Percentiles rank a stretch among this genome's conserved stretches.
phyloP scores from a whole-genome alignment of 2,329 filamentous ascomycete genomes.

The Orbilia ellipsospora region DNA sequence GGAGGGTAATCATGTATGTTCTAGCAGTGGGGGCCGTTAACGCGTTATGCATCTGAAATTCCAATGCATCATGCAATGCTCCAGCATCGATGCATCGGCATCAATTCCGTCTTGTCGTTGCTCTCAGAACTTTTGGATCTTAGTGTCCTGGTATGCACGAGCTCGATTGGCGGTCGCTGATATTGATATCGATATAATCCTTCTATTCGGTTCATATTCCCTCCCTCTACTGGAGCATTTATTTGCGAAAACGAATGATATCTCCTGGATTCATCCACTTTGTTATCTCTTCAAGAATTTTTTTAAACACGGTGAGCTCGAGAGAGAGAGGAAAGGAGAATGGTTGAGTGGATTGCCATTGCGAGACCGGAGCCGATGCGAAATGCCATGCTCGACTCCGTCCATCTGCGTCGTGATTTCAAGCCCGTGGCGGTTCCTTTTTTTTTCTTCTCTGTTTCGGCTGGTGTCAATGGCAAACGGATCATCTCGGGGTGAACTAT shows the following conservation, averaged over 20 bases:
- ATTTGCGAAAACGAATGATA: too few species aligned
- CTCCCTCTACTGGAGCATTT: too few species aligned
- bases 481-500: conserved; percentile 41
- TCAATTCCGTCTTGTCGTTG: conserved; percentile 7
- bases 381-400: conserved; percentile 7
- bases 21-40: background rate
- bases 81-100: conserved; percentile 2
- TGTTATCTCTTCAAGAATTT: background rate
- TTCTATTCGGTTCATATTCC: too few species aligned
- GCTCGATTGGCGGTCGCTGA: too few species aligned
- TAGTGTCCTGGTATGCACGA: too few species aligned
- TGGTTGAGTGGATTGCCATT: background rate
- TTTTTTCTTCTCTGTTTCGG: background rate
- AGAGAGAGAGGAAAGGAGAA: too few species aligned
- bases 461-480: conserved; percentile 37
- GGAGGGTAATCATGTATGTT: too few species aligned
- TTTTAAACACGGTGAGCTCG: background rate
- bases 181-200: too few species aligned
- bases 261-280: too few species aligned
- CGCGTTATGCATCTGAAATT: background rate
- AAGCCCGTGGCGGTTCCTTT: background rate
- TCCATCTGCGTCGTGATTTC: conserved; percentile 1
- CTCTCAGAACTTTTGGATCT: background rate
- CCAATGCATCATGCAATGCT: too few species aligned
- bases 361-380: background rate